Conservation (phyloP, 805 yeast species). For the Saccharomycopsis capsularis region DNA sequence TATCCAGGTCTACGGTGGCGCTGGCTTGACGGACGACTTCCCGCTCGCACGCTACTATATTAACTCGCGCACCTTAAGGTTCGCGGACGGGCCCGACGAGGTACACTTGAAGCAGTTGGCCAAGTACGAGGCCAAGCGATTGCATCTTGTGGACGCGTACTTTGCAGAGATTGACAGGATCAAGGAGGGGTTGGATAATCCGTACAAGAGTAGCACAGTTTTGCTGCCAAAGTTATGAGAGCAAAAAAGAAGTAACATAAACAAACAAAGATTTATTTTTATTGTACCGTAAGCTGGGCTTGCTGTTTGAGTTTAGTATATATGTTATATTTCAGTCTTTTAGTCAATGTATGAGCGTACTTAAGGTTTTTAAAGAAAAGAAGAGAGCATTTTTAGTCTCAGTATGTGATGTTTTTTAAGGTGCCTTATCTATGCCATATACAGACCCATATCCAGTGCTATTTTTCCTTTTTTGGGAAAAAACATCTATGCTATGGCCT, state of each 20-base stretch:
- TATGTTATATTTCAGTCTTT: not conserved
- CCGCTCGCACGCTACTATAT: slow-evolving; percentile 50
- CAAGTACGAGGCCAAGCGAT: slow-evolving; percentile 37
- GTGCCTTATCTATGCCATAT: too few species aligned
- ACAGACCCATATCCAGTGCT: too few species aligned
- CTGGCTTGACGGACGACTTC: slow-evolving; percentile 56
- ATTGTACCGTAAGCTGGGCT: too few species aligned
- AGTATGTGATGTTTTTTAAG: too few species aligned
- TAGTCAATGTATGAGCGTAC: too few species aligned
- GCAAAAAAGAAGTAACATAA: too few species aligned
- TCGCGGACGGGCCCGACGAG: slow-evolving; percentile 69
- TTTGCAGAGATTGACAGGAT: slow-evolving; percentile 21
- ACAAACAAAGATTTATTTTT: too few species aligned
- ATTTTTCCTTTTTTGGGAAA: too few species aligned
- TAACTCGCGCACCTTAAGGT: slow-evolving; percentile 46
- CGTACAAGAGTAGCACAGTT: not conserved
- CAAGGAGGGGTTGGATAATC: slow-evolving; percentile 10
- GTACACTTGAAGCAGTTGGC: slow-evolving; percentile 55
- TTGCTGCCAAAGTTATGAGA: slow-evolving; percentile 4
- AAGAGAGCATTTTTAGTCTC: too few species aligned
- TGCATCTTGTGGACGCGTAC: slow-evolving; percentile 32
- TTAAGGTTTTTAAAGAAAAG: not conserved
- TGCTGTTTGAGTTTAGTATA: not conserved
- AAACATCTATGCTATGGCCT: too few species aligned
- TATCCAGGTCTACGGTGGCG: slow-evolving; percentile 58